Evolutionary conservation across 2,329 filamentous ascomycete species (phyloP), one percentile per base, ranked within the genome.

Genomic region (Pseudocercospora macadamiae): DNA sequence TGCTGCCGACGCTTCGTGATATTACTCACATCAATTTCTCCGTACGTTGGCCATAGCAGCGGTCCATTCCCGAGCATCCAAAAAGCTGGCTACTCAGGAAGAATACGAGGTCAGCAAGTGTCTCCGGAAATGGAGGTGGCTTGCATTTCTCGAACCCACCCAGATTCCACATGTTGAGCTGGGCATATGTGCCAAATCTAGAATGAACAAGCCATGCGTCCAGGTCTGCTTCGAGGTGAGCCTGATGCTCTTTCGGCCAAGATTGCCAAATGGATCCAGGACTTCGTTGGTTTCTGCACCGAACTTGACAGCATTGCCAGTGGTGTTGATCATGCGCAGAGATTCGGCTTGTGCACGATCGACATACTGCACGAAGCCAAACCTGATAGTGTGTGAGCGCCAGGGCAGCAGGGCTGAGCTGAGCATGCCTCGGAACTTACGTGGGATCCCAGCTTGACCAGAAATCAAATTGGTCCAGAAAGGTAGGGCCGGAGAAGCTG

Each of bases 161-260:
- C 89, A 91, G 23, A 85, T 81, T 23, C 89, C 89, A 65, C 89
- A 92, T 48, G 60, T 49, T n/a, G 28, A 45, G 47, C 47, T 52
- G 3, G 89, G 88, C 87, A 92, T 91, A 65, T 92, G 89, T n/a
- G 79, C 78, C 52, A 91, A 82, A 70, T 92, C 89, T 16, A 88
- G 80, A 52, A 92, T 86, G 66, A 91, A 85, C 8, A 91, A 81
- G 0, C 87, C 89, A 65, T 86, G 80, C 23, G 80, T 83, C 72
- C 86, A 92, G 4, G 78, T 74, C 53, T 83, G 79, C 54, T 84
- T 86, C 72, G 86, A 89, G 48, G 85, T 83, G 8, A 96, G 75
- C 16, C 91, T 87, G 28, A 91, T 84, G 25, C 89, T 91, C 53
- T 80, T 77, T 37, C 91, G 89, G 23, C 90, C 90, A 7, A 70